Evolutionary conservation across 2,329 filamentous ascomycete genomes (phyloP).

Genomic region (Colletotrichum gigasporum): DNA sequence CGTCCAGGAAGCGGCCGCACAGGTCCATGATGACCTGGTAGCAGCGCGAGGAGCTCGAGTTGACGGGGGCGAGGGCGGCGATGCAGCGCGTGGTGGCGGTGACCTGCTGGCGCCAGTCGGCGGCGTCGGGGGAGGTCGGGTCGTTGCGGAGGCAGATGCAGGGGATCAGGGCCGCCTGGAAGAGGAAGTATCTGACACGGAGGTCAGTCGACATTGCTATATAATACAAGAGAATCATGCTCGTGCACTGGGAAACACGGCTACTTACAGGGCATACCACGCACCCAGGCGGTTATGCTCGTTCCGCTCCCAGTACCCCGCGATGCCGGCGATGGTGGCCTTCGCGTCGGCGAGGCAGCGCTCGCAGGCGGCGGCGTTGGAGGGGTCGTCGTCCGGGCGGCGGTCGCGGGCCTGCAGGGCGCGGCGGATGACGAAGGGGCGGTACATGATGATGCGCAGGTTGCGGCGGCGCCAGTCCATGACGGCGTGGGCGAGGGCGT

Average conservation of each 20-base stretch:
- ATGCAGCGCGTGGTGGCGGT: constrained; percentile 46
- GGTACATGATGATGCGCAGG: constrained; percentile 57
- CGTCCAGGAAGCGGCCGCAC: constrained; percentile 47
- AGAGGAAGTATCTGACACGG: constrained; percentile 56
- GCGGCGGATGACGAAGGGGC: constrained; percentile 54
- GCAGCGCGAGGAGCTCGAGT: constrained; percentile 52
- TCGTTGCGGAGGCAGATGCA: constrained; percentile 56
- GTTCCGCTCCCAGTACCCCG: constrained; percentile 46
- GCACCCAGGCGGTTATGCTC: constrained; percentile 50
- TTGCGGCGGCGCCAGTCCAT: constrained; percentile 55
- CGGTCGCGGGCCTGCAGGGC: constrained; percentile 34
- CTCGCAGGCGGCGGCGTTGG: constrained; percentile 33
- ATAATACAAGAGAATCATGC: neutral
- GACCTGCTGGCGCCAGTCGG: constrained; percentile 53
- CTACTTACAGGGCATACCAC: constrained; percentile 51
- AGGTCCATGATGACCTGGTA: constrained; percentile 51
- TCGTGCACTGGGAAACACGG: neutral
- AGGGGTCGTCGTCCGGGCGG: constrained; percentile 1
- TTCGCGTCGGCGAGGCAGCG: constrained; percentile 52
- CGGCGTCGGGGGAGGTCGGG: constrained; percentile 44
- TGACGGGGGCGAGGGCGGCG: constrained; percentile 46
- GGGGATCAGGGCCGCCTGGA: constrained; percentile 58
- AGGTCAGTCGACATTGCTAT: neutral
- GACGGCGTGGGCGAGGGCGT: constrained; percentile 49
- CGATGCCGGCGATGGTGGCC: constrained; percentile 49